Base-by-base conservation (phyloP, 169 alveolate species). In the Besnoitia besnoiti region DNA sequence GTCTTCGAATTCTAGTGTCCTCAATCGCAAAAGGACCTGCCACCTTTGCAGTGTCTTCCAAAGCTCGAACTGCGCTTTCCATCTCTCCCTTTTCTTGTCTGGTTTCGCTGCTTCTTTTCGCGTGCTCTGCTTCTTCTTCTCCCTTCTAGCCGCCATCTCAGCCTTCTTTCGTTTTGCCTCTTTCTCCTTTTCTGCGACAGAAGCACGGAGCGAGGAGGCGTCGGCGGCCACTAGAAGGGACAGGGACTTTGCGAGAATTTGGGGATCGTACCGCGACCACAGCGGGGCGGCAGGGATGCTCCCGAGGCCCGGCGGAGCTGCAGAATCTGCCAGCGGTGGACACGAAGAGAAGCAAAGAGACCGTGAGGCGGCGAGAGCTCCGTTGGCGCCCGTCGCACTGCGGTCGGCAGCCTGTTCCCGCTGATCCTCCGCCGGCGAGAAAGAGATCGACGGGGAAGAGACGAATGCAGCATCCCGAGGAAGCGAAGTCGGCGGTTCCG, bases 11-110 rank as follows among this genome's bases (percentile, higher is more conserved):
- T 73, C 82, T 8, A 73, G 82, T 73, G 46, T 73, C 82, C 39
- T 73, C 24, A 73, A 19, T 10, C 82, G 39, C n/a, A n/a, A 42
- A 2, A 73, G 46, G 5, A 73, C 82, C 82, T 73, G 82, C 82
- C 82, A 73, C n/a, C 46, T 73, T 73, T 73, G 82, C 44, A 73
- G 82, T 7, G 46, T 1, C 46, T 30, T 73, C 82, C 82, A 73
- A 30, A 73, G 82, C 30, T 27, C 46, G 21, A 73, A 73, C 39
- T 73, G 82, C 12, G 82, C 2, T 19, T 73, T 73, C 82, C 82
- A 73, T 30, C 82, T 42, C 24, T 55, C 30, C 30, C 3, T 3
- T 19, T 55, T 55, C 67, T 55, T 19, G 67, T 5, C 67, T 16
- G 27, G 82, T 1, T 21, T n/a, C n/a, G n/a, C n/a, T n/a, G n/a